phyloP scores from a whole-genome alignment of 495 filamentous ascomycete genomes.

The Lophium mytilinum region DNA sequence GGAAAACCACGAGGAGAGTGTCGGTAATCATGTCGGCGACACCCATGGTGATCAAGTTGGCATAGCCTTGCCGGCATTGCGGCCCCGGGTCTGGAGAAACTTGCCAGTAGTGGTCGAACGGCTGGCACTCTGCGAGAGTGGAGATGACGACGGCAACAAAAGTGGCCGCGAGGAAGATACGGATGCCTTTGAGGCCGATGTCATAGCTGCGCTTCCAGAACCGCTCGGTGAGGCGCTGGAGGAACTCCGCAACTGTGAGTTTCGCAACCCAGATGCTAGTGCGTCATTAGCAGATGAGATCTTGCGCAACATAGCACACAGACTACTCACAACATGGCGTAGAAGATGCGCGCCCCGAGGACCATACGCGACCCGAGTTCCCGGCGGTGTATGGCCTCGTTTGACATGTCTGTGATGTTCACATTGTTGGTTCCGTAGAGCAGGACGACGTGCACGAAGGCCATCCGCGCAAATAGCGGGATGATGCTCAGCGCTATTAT shows the following conservation, averaged over 20 bases:
- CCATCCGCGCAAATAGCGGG: conserved; percentile 76
- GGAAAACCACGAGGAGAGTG: conserved; percentile 75
- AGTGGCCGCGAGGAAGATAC: conserved; percentile 64
- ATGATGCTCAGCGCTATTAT: conserved; percentile 72
- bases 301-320: neutral
- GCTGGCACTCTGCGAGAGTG: conserved; percentile 77
- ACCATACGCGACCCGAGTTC: conserved; percentile 57
- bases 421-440: conserved; percentile 84
- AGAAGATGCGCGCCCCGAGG: conserved; percentile 56
- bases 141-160: conserved; percentile 73
- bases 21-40: conserved; percentile 81
- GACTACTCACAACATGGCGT: conserved; percentile 54
- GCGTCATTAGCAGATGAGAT: neutral
- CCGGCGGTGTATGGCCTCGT: conserved; percentile 39
- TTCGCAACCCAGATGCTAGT: conserved; percentile 86
- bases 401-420: conserved; percentile 39
- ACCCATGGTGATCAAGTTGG: conserved; percentile 81
- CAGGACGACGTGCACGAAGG: conserved; percentile 74
- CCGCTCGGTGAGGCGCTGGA: conserved; percentile 64
- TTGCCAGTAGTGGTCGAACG: conserved; percentile 83
- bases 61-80: conserved; percentile 73
- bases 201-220: conserved; percentile 67
- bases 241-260: conserved; percentile 81
- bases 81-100: conserved; percentile 81
- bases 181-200: conserved; percentile 56